Conservation (phyloP, 2,329 filamentous ascomycete genomes). For the Xylaria arbuscula region DNA sequence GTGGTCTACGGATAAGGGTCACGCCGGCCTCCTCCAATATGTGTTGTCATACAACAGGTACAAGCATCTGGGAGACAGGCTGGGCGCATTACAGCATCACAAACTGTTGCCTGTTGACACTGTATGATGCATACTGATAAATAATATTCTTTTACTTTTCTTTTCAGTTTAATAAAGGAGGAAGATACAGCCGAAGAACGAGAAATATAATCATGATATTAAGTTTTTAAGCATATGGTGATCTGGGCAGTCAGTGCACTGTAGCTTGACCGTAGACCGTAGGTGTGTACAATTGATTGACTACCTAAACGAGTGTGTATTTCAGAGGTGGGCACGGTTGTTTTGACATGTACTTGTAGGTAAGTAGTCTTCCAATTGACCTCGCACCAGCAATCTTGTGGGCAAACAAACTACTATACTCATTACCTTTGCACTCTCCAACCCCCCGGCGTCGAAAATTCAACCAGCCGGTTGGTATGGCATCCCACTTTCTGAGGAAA, state of each 20-base stretch:
- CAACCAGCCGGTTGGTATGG: neutral
- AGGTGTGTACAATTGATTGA: too few relatives aligned
- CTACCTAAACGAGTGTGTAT: neutral
- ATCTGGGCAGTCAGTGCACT: neutral
- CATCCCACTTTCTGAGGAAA: conserved; percentile 1
- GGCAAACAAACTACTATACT: conserved; percentile 24
- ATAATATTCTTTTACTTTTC: too few relatives aligned
- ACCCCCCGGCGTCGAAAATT: neutral
- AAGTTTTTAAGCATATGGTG: neutral
- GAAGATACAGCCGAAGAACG: neutral
- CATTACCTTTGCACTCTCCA: conserved; percentile 18
- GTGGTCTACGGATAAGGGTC: neutral
- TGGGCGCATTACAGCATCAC: neutral
- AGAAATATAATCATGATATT: neutral
- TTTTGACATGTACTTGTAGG: too few relatives aligned
- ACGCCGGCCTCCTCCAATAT: neutral
- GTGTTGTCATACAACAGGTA: neutral
- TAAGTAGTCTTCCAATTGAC: too few relatives aligned
- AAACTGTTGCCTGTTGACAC: neutral
- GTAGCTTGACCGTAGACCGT: neutral
- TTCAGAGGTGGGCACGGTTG: neutral
- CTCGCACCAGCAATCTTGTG: conserved; percentile 5
- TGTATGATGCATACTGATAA: neutral
- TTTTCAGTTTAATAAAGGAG: neutral
- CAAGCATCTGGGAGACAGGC: neutral